Percentiles rank a stretch among this genome's conserved stretches.
Evolutionary conservation across 768 basidiomycete genomes (phyloP).

Genomic region (Calocybe indica): DNA sequence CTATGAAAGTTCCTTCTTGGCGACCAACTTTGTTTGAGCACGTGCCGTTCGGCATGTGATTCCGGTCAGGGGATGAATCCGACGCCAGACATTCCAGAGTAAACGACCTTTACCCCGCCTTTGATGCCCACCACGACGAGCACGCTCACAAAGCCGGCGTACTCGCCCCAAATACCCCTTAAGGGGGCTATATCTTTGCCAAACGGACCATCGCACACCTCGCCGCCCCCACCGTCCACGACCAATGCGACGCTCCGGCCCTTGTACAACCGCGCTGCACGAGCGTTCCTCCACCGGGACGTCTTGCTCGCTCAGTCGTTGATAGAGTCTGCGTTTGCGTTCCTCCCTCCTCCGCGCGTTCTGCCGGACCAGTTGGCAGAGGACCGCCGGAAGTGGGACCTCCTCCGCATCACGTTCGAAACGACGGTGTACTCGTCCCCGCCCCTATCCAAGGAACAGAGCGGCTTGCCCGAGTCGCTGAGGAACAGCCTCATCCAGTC

Average conservation of each 20-base stretch:
- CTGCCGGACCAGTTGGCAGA: constrained; percentile 37
- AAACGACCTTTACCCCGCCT: constrained; percentile 1
- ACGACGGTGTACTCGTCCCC: constrained; percentile 64
- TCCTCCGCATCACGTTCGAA: constrained; percentile 79
- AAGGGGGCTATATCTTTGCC: constrained; percentile 21
- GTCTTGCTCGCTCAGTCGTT: constrained; percentile 60
- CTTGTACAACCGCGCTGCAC: constrained; percentile 71
- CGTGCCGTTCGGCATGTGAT: constrained; percentile 9
- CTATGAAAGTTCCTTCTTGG: too few species aligned
- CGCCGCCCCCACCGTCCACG: constrained; percentile 18
- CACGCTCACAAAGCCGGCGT: constrained; percentile 26
- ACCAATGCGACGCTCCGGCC: constrained; percentile 54
- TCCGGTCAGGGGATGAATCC: background rate
- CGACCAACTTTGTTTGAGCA: too few species aligned
- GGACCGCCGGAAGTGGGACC: constrained; percentile 79
- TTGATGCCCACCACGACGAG: constrained; percentile 49
- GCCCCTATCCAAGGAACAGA: constrained; percentile 30
- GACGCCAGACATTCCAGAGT: background rate
- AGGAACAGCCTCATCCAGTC: constrained; percentile 50
- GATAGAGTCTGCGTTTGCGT: constrained; percentile 60
- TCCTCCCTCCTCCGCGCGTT: constrained; percentile 39
- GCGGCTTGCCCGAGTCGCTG: constrained; percentile 41
- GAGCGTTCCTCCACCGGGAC: constrained; percentile 75
- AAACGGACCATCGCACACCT: constrained; percentile 2
- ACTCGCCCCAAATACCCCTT: constrained; percentile 24